Evolutionary conservation across 495 filamentous ascomycete species (phyloP), one percentile per base, ranked within the genome.

Genomic region (Beverwykella pulmonaria): DNA sequence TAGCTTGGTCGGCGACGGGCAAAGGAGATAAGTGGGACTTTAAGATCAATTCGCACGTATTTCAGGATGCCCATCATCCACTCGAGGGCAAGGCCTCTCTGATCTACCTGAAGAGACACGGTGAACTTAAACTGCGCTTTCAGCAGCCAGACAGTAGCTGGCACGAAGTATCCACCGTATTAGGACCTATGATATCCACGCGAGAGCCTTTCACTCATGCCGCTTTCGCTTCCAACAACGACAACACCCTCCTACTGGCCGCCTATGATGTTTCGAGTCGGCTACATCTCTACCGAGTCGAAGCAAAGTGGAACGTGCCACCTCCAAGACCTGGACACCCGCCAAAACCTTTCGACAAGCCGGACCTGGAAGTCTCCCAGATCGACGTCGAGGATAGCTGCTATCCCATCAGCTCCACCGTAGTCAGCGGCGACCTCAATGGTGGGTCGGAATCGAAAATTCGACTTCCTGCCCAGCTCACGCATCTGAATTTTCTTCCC

Each of bases 181-280:
- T 94, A 34, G 90, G 93, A 67, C 88, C 83, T 67, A 82, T 89
- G 29, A 82, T 82, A 12, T 84, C 85, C 12, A 87, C 86, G 12
- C 84, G 89, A 53, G 86, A 91, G 53, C 69, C 90, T 17, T 81
- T 95, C 34, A 92, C 91, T 3, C 92, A 97, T 77, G 91, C 92
- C 2, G 83, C 92, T 15, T 79, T 94, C 60, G 88, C 88, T 62
- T 84, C 87, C 12, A 90, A 93, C 47, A 88, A 82, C 76, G 75
- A 77, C 56, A 69, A 74, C 36, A 63, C 74, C 27, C 53, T 80
- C 22, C 50, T 78, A 10, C 55, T 79, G 20, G 74, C 59, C 10
- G 69, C 75, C 9, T 68, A 77, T 50, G 71, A 78, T 57, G 49
- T 60, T 1, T 47, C 55, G 10, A 44, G 67, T 14, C 69, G 71